These are phyloP conservation scores for Mariannaea sp. DNA, from an alignment of 2,329 filamentous ascomycete genomes.

Conservation along the genomic window DNA sequence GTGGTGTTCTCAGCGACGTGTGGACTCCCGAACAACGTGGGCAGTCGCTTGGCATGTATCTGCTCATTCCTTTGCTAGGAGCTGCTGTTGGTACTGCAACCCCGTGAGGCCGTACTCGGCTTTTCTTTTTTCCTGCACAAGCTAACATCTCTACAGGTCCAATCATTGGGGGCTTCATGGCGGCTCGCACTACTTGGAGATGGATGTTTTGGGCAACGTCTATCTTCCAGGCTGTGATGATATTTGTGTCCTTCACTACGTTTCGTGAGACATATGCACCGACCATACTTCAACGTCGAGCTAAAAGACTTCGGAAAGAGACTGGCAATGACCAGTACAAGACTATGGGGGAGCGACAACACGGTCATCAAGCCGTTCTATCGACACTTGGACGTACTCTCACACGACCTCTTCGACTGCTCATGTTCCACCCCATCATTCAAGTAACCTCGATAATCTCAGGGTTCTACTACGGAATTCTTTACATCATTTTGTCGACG, in stretches of 20 bases:
- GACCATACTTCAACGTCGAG: conserved; percentile 42
- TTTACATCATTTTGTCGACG: conserved; percentile 67
- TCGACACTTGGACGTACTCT: conserved; percentile 44
- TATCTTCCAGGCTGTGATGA: conserved; percentile 47
- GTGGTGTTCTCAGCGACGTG: conserved; percentile 53
- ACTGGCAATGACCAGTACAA: conserved; percentile 39
- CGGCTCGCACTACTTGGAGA: conserved; percentile 45
- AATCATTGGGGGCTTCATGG: conserved; percentile 48
- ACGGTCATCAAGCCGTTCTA: conserved; percentile 38
- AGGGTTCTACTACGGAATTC: conserved; percentile 64
- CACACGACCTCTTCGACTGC: conserved; percentile 59
- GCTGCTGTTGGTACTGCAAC: conserved; percentile 43
- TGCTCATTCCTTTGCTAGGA: conserved; percentile 48
- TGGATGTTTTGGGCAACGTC: conserved; percentile 54
- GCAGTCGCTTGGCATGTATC: conserved; percentile 44
- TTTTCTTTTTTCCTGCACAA: not conserved
- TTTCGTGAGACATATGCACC: conserved; percentile 48
- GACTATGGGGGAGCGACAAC: conserved; percentile 45
- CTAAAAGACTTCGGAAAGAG: conserved; percentile 39
- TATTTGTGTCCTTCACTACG: conserved; percentile 38
- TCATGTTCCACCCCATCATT: conserved; percentile 64
- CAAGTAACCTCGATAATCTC: conserved; percentile 60
- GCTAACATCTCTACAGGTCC: conserved; percentile 35
- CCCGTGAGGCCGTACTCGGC: not conserved
- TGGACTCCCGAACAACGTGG: conserved; percentile 53